Evolutionary conservation across 805 yeast species (phyloP).

Genomic region (Kluyveromyces nonfermentans): DNA sequence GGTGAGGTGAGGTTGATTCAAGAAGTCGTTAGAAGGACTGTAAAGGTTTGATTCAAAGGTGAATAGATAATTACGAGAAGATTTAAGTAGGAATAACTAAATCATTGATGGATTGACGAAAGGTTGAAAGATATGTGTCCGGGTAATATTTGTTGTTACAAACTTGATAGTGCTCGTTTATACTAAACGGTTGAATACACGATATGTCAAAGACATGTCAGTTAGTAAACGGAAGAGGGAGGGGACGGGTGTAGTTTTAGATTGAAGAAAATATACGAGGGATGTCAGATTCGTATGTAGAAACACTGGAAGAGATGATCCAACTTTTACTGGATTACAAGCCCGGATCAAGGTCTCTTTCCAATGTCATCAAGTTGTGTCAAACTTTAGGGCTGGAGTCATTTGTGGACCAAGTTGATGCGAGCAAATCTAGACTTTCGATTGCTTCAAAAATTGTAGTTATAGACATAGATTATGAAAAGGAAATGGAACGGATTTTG

Average conservation of each 20-base stretch:
- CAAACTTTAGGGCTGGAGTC: slow-evolving; percentile 28
- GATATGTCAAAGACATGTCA: too few relatives aligned
- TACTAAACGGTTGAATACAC: too few relatives aligned
- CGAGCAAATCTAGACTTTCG: slow-evolving; percentile 22
- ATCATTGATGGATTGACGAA: too few relatives aligned
- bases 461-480: slow-evolving; percentile 29
- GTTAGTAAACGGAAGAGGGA: too few relatives aligned
- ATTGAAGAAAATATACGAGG: too few relatives aligned
- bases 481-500: slow-evolving; percentile 17
- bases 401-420: slow-evolving; percentile 25
- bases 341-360: slow-evolving; percentile 26
- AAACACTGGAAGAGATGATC: slow-evolving; percentile 23
- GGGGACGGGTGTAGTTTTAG: too few relatives aligned
- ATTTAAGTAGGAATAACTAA: too few relatives aligned
- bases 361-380: slow-evolving; percentile 27
- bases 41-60: neutral
- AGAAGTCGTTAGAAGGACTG: neutral
- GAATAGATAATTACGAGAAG: neutral
- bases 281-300: slow-evolving; percentile 23
- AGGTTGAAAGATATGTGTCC: too few relatives aligned
- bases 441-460: slow-evolving; percentile 31
- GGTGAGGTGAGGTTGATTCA: too few relatives aligned
- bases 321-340: slow-evolving; percentile 24
- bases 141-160: too few relatives aligned
- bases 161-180: too few relatives aligned